Base-by-base conservation (phyloP, 371 early-diverging fungal species). In the Choanephora cucurbitarum region DNA sequence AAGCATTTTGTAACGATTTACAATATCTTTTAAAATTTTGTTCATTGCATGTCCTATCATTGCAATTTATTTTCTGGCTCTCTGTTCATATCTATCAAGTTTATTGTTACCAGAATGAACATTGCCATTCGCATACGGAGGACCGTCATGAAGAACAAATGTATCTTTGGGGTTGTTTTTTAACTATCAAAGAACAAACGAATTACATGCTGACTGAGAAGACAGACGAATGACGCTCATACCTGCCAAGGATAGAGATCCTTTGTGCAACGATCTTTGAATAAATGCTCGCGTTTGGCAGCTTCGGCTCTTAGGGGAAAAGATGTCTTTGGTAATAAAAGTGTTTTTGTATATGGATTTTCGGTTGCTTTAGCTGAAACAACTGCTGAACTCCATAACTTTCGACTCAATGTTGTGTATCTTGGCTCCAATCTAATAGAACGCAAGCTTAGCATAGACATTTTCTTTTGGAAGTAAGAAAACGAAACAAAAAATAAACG, bases 71-170 rank as follows among this genome's bases (percentile, higher is more conserved):
- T 28, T 5, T 28, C 28, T 28, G 28, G 5, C 28, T 28, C 28
- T 28, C 28, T n/a, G n/a, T n/a, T n/a, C n/a, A n/a, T n/a, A n/a
- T n/a, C n/a, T n/a, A 28, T 28, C 1, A 47, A 46, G 41, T 22
- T 9, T 4, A 51, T 17, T 11, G n/a, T 55, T 71, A 80, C 80
- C 96, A 44, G 90, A 87, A 67, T 98, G 97, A 14, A 96, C 85
- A 52, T 90, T 83, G 42, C 97, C 98, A 63, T 96, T 96, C 33
- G 97, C 97, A 75, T 95, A 98, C 13, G 98, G 98, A 33, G 98
- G 98, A 2, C 98, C 97, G 72, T 98, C 98, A 62, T 95, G 96
- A 48, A 95, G 83, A n/a, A 92, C 76, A 73, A 89, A 94, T 21
- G 78, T 49, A 13, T 83, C 79, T 19, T 85, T 83, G 1, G 81